Base-by-base conservation (phyloP, 805 yeast genomes). In the Sugiyamaella smithiae region DNA sequence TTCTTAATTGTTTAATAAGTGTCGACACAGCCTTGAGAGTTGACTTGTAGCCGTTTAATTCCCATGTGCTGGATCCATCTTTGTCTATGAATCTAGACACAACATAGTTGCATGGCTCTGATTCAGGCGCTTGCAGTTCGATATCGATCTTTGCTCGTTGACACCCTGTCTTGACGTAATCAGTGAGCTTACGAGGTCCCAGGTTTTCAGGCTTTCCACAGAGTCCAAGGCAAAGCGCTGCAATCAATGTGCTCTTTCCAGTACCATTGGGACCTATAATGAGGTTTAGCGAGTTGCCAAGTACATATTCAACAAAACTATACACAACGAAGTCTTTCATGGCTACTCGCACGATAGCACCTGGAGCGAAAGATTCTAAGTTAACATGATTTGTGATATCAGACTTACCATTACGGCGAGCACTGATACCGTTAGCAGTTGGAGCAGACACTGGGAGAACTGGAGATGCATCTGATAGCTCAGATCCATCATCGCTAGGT, bases 251-350 rank as follows among this genome's bases (percentile, higher is more conserved):
- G 32, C 93, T 83, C 61, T 93, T 93, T 5, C 99, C 99, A 0
- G 96, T 80, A 29, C 99, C 99, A 64, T 93, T 93, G 9, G 97
- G 97, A 0, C 97, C 99, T 46, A 93, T 84, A 50, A 93, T 85
- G 83, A 93, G 80, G 62, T 93, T 93, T 62, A 93, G 72, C 1
- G 83, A 73, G 0, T 97, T 97, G 0, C 91, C 85, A 49, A 91
- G 75, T 33, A 74, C 73, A 65, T 88, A 88, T 62, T 79, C 84
- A 0, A 82, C 82, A 44, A 74, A 67, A 2, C 77, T 57, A 62
- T 82, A 83, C 1, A 88, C 82, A 62, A 84, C 81, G 69, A 84
- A 84, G 62, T 84, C 82, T 46, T 62, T 63, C 47, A 84, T 71
- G 45, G 68, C 72, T 24, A 84, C 79, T 12, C 77, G 67, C 2